Evolutionary conservation across 768 basidiomycete species (phyloP).

Genomic region (Naganishia friedmannii): DNA sequence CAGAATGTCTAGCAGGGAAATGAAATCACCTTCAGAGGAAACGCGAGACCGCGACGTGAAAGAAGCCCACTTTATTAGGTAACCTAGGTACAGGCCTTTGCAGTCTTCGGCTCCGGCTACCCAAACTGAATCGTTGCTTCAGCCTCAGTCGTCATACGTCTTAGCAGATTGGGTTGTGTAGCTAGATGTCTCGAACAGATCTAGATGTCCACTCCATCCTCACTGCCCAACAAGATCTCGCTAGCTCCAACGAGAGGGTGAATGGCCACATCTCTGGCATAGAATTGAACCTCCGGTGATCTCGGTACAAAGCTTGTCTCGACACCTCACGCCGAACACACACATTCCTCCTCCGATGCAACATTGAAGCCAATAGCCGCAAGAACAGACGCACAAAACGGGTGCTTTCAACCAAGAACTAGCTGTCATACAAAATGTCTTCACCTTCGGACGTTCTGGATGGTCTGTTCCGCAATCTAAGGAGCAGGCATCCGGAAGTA

Average conservation of each 20-base stretch:
- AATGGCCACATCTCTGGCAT: background rate
- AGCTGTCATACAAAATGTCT: constrained; percentile 1
- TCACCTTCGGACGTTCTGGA: constrained; percentile 69
- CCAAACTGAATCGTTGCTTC: too few species aligned
- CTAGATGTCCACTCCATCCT: too few species aligned
- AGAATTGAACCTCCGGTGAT: background rate
- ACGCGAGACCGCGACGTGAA: too few species aligned
- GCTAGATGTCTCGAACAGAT: too few species aligned
- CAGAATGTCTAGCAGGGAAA: too few species aligned
- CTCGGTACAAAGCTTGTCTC: background rate
- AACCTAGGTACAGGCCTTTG: too few species aligned
- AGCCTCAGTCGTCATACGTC: background rate
- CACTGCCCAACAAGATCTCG: too few species aligned
- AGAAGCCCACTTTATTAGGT: too few species aligned
- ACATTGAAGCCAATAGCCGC: background rate
- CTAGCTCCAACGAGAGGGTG: background rate
- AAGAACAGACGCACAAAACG: background rate
- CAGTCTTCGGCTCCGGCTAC: too few species aligned
- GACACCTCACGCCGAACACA: background rate
- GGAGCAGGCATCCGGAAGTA: constrained; percentile 35
- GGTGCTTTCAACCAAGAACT: background rate
- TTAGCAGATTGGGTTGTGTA: background rate
- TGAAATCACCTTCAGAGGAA: too few species aligned
- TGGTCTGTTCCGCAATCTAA: constrained; percentile 42
- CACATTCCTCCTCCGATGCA: background rate